A percentile compares a stretch with the other conserved stretches of the same genome.
phyloP scores from a whole-genome alignment of 2,329 filamentous ascomycete species.

The Grosmannia penicillata region DNA sequence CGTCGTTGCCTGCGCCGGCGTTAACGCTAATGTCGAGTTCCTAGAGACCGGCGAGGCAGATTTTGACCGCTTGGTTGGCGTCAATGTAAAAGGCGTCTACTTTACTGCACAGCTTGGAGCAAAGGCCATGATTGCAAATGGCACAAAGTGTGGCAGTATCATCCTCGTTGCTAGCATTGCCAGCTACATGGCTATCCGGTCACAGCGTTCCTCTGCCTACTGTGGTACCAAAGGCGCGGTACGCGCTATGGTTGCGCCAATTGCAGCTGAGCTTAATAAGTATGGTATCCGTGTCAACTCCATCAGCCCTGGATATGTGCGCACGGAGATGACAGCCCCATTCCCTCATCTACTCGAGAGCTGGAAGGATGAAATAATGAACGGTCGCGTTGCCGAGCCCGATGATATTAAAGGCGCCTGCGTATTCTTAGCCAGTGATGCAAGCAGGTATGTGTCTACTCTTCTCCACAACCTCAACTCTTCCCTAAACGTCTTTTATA shows the following conservation, averaged over 20 bases:
- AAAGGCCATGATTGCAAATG: constrained; percentile 17
- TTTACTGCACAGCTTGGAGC: constrained; percentile 21
- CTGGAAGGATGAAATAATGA: constrained; percentile 64
- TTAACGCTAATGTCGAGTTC: constrained; percentile 9
- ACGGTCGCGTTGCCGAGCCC: constrained; percentile 42
- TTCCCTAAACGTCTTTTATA: neutral
- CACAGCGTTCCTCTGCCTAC: constrained; percentile 51
- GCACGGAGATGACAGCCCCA: constrained; percentile 58
- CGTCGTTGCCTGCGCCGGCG: constrained; percentile 9
- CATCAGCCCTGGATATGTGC: constrained; percentile 49
- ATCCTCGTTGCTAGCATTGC: constrained; percentile 43
- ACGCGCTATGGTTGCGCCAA: constrained; percentile 44
- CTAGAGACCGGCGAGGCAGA: constrained; percentile 8
- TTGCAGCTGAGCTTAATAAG: constrained; percentile 49
- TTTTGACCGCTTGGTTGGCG: constrained; percentile 4
- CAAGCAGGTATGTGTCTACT: constrained; percentile 25
- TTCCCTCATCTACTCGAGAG: constrained; percentile 42
- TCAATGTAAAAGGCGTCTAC: constrained; percentile 8
- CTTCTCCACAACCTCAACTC: neutral
- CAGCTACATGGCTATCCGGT: constrained; percentile 36
- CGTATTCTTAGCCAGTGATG: constrained; percentile 45
- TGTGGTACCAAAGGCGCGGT: constrained; percentile 54
- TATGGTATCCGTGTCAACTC: constrained; percentile 52
- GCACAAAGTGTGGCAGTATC: constrained; percentile 31
- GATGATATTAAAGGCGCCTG: constrained; percentile 47